These are phyloP conservation scores for Aureobasidium sp. DNA, from an alignment of 2,329 filamentous ascomycete genomes.

Conservation along the genomic window DNA sequence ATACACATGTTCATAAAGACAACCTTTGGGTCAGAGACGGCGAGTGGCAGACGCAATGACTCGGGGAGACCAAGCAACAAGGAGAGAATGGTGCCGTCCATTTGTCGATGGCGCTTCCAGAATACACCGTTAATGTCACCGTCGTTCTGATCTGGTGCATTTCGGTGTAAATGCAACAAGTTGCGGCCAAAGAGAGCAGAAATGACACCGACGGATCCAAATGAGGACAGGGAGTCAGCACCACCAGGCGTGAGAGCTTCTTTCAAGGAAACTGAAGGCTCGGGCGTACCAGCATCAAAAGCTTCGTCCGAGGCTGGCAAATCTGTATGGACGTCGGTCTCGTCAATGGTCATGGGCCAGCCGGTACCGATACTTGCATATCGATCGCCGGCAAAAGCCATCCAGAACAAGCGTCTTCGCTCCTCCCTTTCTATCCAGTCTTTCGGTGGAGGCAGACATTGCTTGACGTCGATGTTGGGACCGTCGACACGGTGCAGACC, in stretches of 20 bases:
- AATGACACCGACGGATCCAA: conserved; percentile 75
- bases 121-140: conserved; percentile 86
- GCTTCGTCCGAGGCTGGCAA: conserved; percentile 79
- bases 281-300: conserved; percentile 71
- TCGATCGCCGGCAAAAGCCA: conserved; percentile 81
- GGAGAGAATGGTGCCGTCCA: conserved; percentile 87
- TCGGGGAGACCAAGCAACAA: conserved; percentile 77
- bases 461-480: conserved; percentile 78
- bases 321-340: conserved; percentile 81
- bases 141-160: conserved; percentile 63
- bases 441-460: conserved; percentile 74
- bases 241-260: conserved; percentile 66
- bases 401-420: conserved; percentile 87
- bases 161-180: conserved; percentile 78
- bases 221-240: conserved; percentile 66
- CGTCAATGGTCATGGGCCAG: conserved; percentile 93
- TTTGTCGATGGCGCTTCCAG: conserved; percentile 83
- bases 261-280: conserved; percentile 62
- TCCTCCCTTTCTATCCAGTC: conserved; percentile 96
- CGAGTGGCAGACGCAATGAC: conserved; percentile 69
- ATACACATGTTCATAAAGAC: conserved; percentile 96
- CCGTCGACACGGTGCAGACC: conserved; percentile 84
- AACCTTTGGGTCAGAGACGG: conserved; percentile 71
- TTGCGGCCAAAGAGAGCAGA: conserved; percentile 89
- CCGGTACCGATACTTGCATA: conserved; percentile 95